phyloP scores from a whole-genome alignment of 2,329 filamentous ascomycete species.

The Hypoxylon sp. region DNA sequence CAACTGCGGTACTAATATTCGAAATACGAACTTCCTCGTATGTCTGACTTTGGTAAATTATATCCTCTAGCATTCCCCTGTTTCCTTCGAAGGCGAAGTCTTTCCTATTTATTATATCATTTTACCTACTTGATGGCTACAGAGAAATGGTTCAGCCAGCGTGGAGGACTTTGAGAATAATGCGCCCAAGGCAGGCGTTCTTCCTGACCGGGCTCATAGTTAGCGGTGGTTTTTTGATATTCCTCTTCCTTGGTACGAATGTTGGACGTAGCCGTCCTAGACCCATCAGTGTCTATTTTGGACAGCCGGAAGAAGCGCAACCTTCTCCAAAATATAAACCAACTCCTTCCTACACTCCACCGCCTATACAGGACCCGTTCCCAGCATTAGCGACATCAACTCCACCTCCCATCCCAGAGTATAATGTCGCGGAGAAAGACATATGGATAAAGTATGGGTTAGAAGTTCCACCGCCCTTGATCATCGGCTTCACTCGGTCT shows the following conservation, averaged over 20 bases:
- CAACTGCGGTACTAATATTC: background rate
- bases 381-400: conserved; percentile 57
- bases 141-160: background rate
- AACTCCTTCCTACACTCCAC: conserved; percentile 54
- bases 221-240: conserved; percentile 35
- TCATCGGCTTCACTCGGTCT: conserved; percentile 72
- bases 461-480: conserved; percentile 63
- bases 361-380: conserved; percentile 61
- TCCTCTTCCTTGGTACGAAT: conserved; percentile 37
- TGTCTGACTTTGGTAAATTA: background rate
- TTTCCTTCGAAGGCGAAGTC: background rate
- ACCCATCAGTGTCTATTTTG: conserved; percentile 20
- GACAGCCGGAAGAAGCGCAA: conserved; percentile 29
- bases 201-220: conserved; percentile 38
- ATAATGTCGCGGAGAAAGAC: conserved; percentile 60
- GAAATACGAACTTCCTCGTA: background rate
- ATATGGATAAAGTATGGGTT: conserved; percentile 59
- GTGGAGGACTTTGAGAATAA: conserved; percentile 14
- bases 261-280: conserved; percentile 27
- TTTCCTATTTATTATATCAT: background rate
- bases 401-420: conserved; percentile 60
- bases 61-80: background rate
- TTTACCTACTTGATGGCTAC: background rate
- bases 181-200: conserved; percentile 44
- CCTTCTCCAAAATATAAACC: conserved; percentile 55